A percentile compares a stretch with the other conserved stretches of the same genome.
These are phyloP conservation scores for Obelidium mucronatum DNA, from an alignment of 192 early-diverging fungal genomes.

Conservation along the genomic window DNA sequence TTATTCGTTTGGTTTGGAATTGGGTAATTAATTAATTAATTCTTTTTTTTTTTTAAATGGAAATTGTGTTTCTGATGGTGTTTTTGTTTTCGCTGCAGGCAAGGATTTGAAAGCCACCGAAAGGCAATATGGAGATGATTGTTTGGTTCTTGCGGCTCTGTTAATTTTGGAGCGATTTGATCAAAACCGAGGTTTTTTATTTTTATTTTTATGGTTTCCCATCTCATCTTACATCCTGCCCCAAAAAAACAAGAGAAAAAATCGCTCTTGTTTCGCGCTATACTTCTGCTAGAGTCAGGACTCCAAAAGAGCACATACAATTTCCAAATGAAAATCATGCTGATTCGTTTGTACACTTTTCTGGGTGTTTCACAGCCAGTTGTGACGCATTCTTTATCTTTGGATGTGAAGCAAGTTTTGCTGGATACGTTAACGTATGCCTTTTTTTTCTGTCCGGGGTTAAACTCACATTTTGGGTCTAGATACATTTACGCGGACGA, in stretches of 20 bases:
- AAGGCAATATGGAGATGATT: conserved; percentile 83
- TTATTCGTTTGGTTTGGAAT: conserved; percentile 53
- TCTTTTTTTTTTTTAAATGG: not conserved
- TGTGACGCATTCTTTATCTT: conserved; percentile 63
- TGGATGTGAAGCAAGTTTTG: conserved; percentile 94
- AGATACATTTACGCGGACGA: conserved; percentile 76
- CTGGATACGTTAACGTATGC: conserved; percentile 82
- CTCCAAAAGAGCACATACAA: conserved; percentile 77
- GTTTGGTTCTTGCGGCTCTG: conserved; percentile 68
- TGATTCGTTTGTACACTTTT: conserved; percentile 81
- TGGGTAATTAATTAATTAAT: conserved; percentile 42
- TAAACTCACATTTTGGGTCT: not conserved
- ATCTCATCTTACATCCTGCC: not conserved
- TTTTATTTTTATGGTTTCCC: not conserved
- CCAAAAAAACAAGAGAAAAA: not conserved
- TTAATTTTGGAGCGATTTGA: conserved; percentile 60
- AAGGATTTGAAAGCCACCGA: conserved; percentile 68
- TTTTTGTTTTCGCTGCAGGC: conserved; percentile 8
- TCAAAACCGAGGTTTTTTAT: conserved; percentile 19
- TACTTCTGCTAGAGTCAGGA: conserved; percentile 78
- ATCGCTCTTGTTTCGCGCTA: conserved; percentile 42
- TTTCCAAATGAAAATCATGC: conserved; percentile 86
- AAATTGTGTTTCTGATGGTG: not conserved
- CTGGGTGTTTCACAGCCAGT: conserved; percentile 52
- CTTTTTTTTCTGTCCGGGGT: conserved; percentile 4